phyloP scores from a whole-genome alignment of 169 alveolate genomes.

The Eimeria praecox region DNA sequence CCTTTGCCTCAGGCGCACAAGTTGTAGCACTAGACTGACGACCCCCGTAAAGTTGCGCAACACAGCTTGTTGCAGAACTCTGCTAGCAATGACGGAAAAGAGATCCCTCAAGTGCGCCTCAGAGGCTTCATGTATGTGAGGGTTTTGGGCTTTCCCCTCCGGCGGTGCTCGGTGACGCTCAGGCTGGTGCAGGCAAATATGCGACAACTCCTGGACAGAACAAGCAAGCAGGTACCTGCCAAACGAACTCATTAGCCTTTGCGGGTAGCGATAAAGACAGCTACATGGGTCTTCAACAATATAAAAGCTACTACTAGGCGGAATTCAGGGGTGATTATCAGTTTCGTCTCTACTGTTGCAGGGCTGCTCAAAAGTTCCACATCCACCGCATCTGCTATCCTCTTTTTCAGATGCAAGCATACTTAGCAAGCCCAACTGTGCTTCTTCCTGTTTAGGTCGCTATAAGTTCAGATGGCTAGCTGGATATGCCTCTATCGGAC shows the following conservation, averaged over 20 bases:
- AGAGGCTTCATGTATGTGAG: conserved; percentile 15
- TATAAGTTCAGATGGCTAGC: neutral
- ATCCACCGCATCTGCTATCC: neutral
- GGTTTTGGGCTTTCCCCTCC: neutral
- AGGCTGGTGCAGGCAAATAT: neutral
- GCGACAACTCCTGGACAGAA: neutral
- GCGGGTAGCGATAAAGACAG: neutral
- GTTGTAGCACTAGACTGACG: conserved; percentile 23
- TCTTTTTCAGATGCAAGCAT: neutral
- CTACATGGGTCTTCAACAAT: neutral
- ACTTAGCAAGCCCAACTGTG: neutral
- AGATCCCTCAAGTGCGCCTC: conserved; percentile 15
- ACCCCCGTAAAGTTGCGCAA: conserved; percentile 30
- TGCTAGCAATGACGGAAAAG: conserved; percentile 23
- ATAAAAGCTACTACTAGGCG: neutral
- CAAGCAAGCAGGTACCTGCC: neutral
- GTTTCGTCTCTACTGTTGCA: neutral
- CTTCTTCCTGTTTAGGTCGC: neutral
- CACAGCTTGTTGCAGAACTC: conserved; percentile 46
- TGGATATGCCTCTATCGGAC: neutral
- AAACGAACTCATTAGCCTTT: neutral
- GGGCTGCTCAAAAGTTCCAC: neutral
- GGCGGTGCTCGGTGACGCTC: neutral
- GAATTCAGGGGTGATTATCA: neutral
- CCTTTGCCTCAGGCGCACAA: conserved; percentile 20